Evolutionary conservation across 1,284 basidiomycete species (phyloP), one percentile per base, ranked within the genome.

Genomic region (Ustilago shanxiensis): DNA sequence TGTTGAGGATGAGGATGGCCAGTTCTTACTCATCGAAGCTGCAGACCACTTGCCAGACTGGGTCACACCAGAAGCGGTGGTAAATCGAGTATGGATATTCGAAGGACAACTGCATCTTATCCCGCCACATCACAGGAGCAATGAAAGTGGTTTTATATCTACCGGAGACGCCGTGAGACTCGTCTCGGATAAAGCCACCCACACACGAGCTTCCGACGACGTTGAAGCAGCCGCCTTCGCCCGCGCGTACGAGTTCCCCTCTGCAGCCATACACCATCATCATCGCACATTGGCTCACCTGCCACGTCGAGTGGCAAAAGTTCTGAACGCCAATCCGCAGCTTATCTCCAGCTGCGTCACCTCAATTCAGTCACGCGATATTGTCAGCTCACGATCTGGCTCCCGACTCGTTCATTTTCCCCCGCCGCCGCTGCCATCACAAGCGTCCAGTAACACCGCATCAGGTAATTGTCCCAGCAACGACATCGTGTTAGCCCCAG

Each of bases 11-110:
- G 92, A 93, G 4, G 96, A 99, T 86, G 97, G 97, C 31, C 94
- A 99, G 82, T 98, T 99, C 83, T 87, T 99, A 45, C 89, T 99
- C 68, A 98, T 99, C 74, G 96, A 99, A 87, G 96, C 94, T 3
- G 97, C 97, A 11, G 93, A 98, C 62, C 89, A 89, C 54, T 88
- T 99, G 11, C 95, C 96, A 4, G 88, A 89, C 1, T 99, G 96
- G 97, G 91, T 98, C 50, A 92, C 92, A 13, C 97, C 96, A 1
- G 90, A 91, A 50, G 95, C 95, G 85, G 92, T 94, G 47, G 90
- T 92, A 84, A 96, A 98, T 87, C 91, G 97, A 88, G 92, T 98
- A 82, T 98, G 95, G 96, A 92, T 98, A 77, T 89, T 92, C 87
- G 88, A 88, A 79, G 93, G 91, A 29, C 91, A 90, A 79, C 88